Evolutionary conservation across 2,329 filamentous ascomycete genomes (phyloP).

Genomic region (Nothophoma quercina): DNA sequence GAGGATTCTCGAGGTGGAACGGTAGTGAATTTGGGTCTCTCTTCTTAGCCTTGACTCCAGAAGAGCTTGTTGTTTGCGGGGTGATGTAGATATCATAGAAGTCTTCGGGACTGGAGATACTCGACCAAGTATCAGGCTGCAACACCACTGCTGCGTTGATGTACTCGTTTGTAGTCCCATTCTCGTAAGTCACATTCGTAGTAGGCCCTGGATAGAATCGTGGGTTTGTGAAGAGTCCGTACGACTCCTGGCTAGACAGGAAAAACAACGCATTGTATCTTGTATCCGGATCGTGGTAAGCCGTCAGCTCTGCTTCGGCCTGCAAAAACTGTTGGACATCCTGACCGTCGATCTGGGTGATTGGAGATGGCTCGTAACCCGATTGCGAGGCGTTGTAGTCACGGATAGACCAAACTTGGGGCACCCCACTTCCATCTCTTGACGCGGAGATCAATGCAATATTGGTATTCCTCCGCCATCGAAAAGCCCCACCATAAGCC

Average conservation of each 20-base stretch:
- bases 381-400: slow-evolving; percentile 41
- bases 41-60: slow-evolving; percentile 30
- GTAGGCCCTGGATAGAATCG: slow-evolving; percentile 42
- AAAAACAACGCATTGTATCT: slow-evolving; percentile 52
- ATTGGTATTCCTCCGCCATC: slow-evolving; percentile 39
- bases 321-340: slow-evolving; percentile 46
- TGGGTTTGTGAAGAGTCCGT: slow-evolving; percentile 41
- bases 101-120: slow-evolving; percentile 44
- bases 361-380: slow-evolving; percentile 41
- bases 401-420: slow-evolving; percentile 41
- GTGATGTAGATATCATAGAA: slow-evolving; percentile 51
- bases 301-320: slow-evolving; percentile 37
- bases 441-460: slow-evolving; percentile 44
- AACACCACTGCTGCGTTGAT: slow-evolving; percentile 40
- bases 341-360: slow-evolving; percentile 49
- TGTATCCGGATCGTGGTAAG: slow-evolving; percentile 52
- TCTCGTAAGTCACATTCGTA: slow-evolving; percentile 45
- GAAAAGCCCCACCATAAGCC: slow-evolving; percentile 46
- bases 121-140: slow-evolving; percentile 36
- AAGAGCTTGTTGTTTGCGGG: slow-evolving; percentile 18
- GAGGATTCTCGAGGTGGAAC: slow-evolving; percentile 37
- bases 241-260: slow-evolving; percentile 42
- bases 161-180: slow-evolving; percentile 43
- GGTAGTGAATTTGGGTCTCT: slow-evolving; percentile 34
- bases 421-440: slow-evolving; percentile 37